Evolutionary conservation across 495 filamentous ascomycete genomes (phyloP).

Genomic region (Venustampulla echinocandica): DNA sequence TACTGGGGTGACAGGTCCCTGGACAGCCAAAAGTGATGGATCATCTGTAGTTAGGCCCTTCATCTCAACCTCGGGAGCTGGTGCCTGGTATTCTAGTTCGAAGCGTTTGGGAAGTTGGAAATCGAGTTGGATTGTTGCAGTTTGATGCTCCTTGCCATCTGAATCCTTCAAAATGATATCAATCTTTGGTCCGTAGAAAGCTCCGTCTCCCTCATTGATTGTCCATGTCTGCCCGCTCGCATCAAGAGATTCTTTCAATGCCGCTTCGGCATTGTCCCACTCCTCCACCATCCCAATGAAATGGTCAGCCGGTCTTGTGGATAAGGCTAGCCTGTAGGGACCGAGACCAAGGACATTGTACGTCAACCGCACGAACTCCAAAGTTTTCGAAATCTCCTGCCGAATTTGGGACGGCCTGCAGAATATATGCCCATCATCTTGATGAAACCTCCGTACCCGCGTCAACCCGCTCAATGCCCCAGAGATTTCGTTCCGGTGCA

Average conservation of each 20-base stretch:
- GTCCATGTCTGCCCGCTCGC: conserved; percentile 58
- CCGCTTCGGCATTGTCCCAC: conserved; percentile 73
- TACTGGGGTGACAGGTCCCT: conserved; percentile 61
- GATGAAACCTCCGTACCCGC: conserved; percentile 85
- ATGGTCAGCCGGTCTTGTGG: conserved; percentile 66
- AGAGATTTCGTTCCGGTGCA: conserved; percentile 86
- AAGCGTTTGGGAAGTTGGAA: conserved; percentile 88
- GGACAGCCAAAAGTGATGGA: conserved; percentile 31
- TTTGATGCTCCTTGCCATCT: conserved; percentile 83
- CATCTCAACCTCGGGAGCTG: conserved; percentile 61
- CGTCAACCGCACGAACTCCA: conserved; percentile 72
- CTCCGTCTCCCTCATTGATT: conserved; percentile 74
- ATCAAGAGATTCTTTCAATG: conserved; percentile 61
- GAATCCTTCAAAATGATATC: conserved; percentile 78
- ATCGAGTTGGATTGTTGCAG: conserved; percentile 87
- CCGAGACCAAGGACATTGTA: conserved; percentile 70
- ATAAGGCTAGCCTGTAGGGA: conserved; percentile 67
- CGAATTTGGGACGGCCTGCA: conserved; percentile 77
- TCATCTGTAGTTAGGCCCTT: conserved; percentile 40
- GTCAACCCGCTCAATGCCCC: conserved; percentile 82
- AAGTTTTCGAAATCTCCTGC: conserved; percentile 66
- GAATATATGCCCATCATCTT: conserved; percentile 95
- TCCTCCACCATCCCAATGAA: conserved; percentile 72
- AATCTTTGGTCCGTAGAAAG: conserved; percentile 94
- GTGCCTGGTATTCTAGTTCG: conserved; percentile 63